Conservation (phyloP, 2,329 filamentous ascomycete genomes). For the Arthroderma sp. region DNA sequence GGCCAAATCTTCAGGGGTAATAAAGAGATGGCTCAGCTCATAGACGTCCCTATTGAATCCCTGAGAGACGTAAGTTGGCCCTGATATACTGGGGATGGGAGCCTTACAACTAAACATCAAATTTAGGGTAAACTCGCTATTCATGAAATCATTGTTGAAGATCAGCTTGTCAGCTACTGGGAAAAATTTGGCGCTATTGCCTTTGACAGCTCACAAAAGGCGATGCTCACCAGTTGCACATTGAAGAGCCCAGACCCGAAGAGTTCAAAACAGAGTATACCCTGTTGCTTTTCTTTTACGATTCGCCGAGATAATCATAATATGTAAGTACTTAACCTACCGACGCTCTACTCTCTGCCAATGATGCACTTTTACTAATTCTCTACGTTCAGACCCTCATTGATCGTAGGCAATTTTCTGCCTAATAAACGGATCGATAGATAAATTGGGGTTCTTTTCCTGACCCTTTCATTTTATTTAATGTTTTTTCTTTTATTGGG, state of each 20-base stretch:
- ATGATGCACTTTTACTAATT: slow-evolving; percentile 19
- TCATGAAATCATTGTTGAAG: slow-evolving; percentile 90
- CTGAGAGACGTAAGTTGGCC: slow-evolving; percentile 64
- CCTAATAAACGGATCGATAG: slow-evolving; percentile 57
- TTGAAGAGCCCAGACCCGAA: slow-evolving; percentile 67
- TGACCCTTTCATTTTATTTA: background rate
- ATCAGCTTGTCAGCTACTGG: slow-evolving; percentile 93
- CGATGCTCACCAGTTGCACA: slow-evolving; percentile 83
- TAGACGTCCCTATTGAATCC: slow-evolving; percentile 80
- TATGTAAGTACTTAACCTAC: slow-evolving; percentile 53
- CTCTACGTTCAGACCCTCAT: slow-evolving; percentile 52
- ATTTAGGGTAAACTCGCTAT: slow-evolving; percentile 81
- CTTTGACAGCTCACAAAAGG: slow-evolving; percentile 87
- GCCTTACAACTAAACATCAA: background rate
- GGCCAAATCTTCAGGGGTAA: slow-evolving; percentile 96
- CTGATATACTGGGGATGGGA: background rate
- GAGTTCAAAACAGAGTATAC: slow-evolving; percentile 59
- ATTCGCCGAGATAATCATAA: slow-evolving; percentile 91
- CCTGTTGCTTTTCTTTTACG: slow-evolving; percentile 96
- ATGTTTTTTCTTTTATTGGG: too few species aligned
- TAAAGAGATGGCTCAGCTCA: slow-evolving; percentile 96
- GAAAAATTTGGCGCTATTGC: slow-evolving; percentile 98
- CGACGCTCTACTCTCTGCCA: background rate
- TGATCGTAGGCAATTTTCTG: slow-evolving; percentile 95
- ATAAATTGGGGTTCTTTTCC: slow-evolving; percentile 9